Base-by-base conservation (phyloP, 2,329 filamentous ascomycete species). In the Trichoderma brevicompactum region DNA sequence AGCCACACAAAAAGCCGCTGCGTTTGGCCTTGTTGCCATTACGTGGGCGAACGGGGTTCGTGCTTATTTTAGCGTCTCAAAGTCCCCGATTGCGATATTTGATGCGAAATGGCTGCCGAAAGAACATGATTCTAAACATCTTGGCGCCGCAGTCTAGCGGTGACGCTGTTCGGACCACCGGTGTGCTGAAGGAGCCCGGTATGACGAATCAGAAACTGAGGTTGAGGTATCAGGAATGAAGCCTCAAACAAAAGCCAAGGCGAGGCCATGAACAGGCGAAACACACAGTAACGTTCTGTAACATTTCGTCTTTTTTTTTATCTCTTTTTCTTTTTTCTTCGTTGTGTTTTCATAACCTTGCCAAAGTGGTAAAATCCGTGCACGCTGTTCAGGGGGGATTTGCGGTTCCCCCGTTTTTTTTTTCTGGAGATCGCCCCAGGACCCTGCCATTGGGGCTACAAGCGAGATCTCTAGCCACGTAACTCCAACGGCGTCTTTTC, bases 131-230 rank as follows among this genome's bases (percentile, higher is more conserved):
- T 49, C 59, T 44, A 52, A 44, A 52, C 3, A 43, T 62, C 59
- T 62, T 62, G 59, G 59, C 59, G 23, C 48, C 48, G 59, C 48
- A 62, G 15, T 44, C 53, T 52, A 62, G 59, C 59, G 59, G 59
- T 62, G 59, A 62, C 59, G 3, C 9, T n/a, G 19, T 50, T 43
- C 59, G 59, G 59, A 32, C 10, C 23, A 38, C 41, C 55, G 56
- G 56, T 50, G 19, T 61, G 46, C n/a, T 61, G 46, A n/a, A 50
- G 17, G 5, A 13, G 46, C 10, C 58, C 44, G 58, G 46, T n/a
- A 43, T 61, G 41, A 28, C 58, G 23, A 17, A 15, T 9, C 38
- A 28, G 23, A 28, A 28, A 28, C 23, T 28, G 23, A 2, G 23
- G 23, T 28, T 28, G 23, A 28, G 23, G 23, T 28, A 28, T 28